Evolutionary conservation across 129 eudicot species (phyloP), one percentile per base, ranked within the genome.

Genomic region (Escallonia herrerae): DNA sequence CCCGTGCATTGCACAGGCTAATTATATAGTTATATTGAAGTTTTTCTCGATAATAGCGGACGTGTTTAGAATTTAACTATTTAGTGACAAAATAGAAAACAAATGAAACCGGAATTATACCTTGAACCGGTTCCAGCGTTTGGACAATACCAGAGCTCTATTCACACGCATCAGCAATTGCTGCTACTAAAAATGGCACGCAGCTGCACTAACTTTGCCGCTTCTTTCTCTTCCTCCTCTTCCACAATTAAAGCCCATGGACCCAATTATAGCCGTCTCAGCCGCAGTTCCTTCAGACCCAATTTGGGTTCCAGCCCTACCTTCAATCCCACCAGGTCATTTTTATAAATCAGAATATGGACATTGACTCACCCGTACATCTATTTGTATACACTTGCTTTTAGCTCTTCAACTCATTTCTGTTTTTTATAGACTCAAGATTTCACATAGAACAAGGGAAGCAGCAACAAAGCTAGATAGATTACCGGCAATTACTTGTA

Each of bases 401-500:
- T 71, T 13, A n/a, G 15, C 9, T 50, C 13, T 76, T 22, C 33
- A 22, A 22, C 33, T 22, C 1, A 22, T 22, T 22, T 22, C 33
- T 22, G 33, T 22, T 40, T 12, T 62, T 67, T 56, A 40, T 85
- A 91, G 96, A 67, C 73, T 77, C 63, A 74, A 80, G 61, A 52
- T 75, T 67, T 74, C 74, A 59, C 76, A 69, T 14, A 65, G 65
- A 66, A 65, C 49, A 69, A 56, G 66, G 13, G 75, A 64, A 62
- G 68, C 51, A 22, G 42, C 73, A 54, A 63, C 66, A 54, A 64
- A 48, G 42, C 63, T 64, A 52, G 53, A 62, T 43, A 42, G 76
- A 64, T 68, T 62, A 50, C 74, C 74, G 40, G 62, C 51, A 53
- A 56, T 80, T 71, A 83, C 77, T 60, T 81, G 89, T 79, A 72